Percentiles rank a stretch among this genome's conserved stretches.
These are phyloP conservation scores for Cichorium intybus DNA, from an alignment of 140 eudicot species.

Conservation along the genomic window DNA sequence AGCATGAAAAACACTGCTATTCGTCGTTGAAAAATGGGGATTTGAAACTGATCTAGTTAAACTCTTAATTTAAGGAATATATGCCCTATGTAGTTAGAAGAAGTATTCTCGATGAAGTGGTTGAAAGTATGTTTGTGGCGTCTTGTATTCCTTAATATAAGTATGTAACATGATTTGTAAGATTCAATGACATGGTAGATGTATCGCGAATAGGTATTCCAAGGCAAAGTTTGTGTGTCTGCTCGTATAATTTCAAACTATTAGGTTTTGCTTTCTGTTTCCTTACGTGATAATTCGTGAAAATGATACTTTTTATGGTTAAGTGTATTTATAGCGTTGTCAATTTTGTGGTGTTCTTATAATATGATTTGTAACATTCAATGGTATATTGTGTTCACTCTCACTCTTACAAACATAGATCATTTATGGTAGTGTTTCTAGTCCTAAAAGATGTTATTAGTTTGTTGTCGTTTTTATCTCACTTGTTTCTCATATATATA, in stretches of 20 bases:
- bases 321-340: no score
- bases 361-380: no score
- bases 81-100: background rate
- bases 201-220: background rate
- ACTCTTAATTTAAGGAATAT: background rate
- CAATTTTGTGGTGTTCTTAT: no score
- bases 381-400: constrained; percentile 13
- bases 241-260: no score
- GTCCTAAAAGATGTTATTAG: background rate
- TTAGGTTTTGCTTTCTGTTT: background rate
- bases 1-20: background rate
- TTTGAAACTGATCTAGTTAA: background rate
- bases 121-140: background rate
- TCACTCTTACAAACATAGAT: no score
- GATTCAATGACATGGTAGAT: background rate
- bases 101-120: background rate
- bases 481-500: background rate
- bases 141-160: background rate
- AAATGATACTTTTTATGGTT: background rate
- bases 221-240: no score
- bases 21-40: background rate
- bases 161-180: background rate
- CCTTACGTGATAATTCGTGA: background rate
- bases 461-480: no score
- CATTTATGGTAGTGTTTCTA: no score